Conservation (phyloP, 352 stramenopile species). For the Phytophthora constricta region DNA sequence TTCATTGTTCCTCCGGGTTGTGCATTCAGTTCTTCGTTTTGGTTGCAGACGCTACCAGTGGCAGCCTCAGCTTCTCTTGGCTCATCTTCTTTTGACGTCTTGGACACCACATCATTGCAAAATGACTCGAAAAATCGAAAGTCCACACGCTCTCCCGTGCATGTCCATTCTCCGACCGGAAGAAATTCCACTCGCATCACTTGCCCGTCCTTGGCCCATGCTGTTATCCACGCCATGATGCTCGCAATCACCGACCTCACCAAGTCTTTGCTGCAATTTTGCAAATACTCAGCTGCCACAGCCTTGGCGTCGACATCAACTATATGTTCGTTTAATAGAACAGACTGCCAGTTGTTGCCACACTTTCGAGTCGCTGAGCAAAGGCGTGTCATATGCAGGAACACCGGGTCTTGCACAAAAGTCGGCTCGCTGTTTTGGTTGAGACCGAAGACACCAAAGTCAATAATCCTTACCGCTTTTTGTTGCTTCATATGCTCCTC, state of each 20-base stretch:
- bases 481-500: constrained; percentile 38
- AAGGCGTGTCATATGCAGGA: constrained; percentile 55
- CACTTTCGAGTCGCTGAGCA: constrained; percentile 25
- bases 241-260: constrained; percentile 46
- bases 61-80: background rate
- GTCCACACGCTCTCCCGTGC: constrained; percentile 31
- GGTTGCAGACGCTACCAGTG: constrained; percentile 4
- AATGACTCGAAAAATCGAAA: constrained; percentile 56
- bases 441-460: constrained; percentile 51
- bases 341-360: constrained; percentile 27
- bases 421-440: constrained; percentile 41
- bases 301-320: constrained; percentile 30
- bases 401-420: constrained; percentile 49
- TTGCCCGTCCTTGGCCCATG: constrained; percentile 50
- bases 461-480: constrained; percentile 35
- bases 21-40: constrained; percentile 8
- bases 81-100: background rate
- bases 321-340: constrained; percentile 32
- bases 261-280: constrained; percentile 52
- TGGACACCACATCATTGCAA: constrained; percentile 28
- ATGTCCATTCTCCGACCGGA: constrained; percentile 67
- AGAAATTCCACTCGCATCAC: constrained; percentile 44
- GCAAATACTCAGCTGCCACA: constrained; percentile 41
- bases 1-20: too few relatives aligned
- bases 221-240: constrained; percentile 47